Evolutionary conservation across 2,329 filamentous ascomycete genomes (phyloP).

Genomic region (Paraphoma sp.): DNA sequence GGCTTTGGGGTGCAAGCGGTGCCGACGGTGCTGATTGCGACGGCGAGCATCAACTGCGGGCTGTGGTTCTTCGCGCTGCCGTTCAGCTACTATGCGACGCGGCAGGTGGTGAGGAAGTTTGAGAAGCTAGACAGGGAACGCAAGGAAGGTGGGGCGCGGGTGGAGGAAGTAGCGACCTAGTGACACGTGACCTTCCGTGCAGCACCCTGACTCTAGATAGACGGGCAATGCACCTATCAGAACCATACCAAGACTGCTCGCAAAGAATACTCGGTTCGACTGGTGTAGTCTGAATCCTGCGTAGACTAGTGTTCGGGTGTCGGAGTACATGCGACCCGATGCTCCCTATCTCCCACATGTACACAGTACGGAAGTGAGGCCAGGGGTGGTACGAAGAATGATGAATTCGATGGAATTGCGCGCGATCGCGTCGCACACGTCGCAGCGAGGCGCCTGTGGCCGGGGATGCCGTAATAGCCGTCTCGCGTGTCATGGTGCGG

Average conservation of each 20-base stretch:
- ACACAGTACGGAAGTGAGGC: neutral
- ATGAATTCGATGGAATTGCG: neutral
- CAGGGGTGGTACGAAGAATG: neutral
- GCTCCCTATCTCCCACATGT: neutral
- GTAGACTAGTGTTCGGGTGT: neutral
- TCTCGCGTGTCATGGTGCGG: neutral
- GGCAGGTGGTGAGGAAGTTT: constrained; percentile 52
- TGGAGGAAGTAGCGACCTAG: neutral
- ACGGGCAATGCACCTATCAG: neutral
- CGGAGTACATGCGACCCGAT: neutral
- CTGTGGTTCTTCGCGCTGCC: constrained; percentile 53
- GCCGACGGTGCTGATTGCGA: constrained; percentile 52
- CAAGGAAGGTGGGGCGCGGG: neutral
- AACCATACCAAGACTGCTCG: neutral
- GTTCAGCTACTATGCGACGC: constrained; percentile 54
- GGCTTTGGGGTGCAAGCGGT: constrained; percentile 56
- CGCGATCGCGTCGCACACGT: neutral
- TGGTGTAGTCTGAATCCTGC: neutral
- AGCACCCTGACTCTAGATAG: neutral
- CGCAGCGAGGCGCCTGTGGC: neutral
- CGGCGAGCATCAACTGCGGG: constrained; percentile 53
- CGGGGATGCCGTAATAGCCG: neutral
- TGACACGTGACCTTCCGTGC: neutral
- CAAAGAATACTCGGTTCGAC: neutral
- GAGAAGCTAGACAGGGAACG: constrained; percentile 25